These are phyloP conservation scores for Agaricales sp. DNA, from an alignment of 1,284 basidiomycete genomes.

Conservation along the genomic window DNA sequence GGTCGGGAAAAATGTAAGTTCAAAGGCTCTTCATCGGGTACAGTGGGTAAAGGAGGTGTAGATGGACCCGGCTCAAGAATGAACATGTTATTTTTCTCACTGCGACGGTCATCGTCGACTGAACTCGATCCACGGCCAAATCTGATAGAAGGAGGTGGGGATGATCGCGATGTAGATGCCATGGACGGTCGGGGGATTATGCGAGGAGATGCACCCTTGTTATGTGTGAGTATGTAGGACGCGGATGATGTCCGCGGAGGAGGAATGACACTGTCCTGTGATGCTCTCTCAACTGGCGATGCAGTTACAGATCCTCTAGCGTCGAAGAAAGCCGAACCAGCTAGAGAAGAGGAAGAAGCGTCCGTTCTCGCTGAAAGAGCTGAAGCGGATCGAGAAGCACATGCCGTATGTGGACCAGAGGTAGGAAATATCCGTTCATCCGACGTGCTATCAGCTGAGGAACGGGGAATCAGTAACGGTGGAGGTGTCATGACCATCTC, in stretches of 20 bases:
- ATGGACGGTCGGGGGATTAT: neutral
- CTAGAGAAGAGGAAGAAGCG: neutral
- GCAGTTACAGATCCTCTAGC: too few species aligned
- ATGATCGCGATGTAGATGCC: neutral
- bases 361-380: neutral
- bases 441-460: neutral
- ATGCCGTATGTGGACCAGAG: neutral
- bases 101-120: constrained; percentile 24
- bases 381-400: neutral
- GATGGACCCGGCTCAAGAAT: constrained; percentile 4
- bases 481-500: neutral
- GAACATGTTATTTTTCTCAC: constrained; percentile 16
- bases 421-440: neutral
- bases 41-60: constrained; percentile 14
- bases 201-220: neutral
- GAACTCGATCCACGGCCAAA: neutral
- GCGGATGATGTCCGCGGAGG: neutral
- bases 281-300: too few species aligned
- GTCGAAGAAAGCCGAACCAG: neutral
- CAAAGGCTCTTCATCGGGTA: constrained; percentile 16
- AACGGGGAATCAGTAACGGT: neutral
- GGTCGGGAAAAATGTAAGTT: constrained; percentile 25
- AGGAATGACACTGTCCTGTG: neutral
- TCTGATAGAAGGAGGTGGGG: neutral
- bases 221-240: neutral